A percentile compares a stretch with the other conserved stretches of the same genome.
These are phyloP conservation scores for Oryza longistaminata DNA, from an alignment of 176 grass and related monocot species.

Conservation along the genomic window DNA sequence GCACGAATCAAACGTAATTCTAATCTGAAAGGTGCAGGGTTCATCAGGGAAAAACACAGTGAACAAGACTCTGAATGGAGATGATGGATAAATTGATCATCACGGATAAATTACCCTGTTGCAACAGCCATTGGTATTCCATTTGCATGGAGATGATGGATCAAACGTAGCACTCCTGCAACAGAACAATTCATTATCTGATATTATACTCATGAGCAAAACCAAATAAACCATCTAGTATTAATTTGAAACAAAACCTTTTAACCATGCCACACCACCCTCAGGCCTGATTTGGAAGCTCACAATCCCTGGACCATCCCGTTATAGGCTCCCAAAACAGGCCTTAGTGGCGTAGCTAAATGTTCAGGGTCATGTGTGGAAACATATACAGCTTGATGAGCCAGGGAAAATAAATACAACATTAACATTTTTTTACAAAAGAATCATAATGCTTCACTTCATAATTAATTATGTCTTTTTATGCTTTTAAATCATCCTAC, in stretches of 20 bases:
- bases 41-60: background rate
- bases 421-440: background rate
- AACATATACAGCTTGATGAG: background rate
- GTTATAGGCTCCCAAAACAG: too few relatives aligned
- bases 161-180: conserved; percentile 67
- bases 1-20: background rate
- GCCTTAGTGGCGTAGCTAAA: too few relatives aligned
- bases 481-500: background rate
- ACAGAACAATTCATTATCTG: background rate
- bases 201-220: background rate
- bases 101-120: conserved; percentile 58
- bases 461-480: background rate
- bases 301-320: too few relatives aligned
- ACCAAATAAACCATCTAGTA: background rate
- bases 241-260: too few relatives aligned
- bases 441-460: background rate
- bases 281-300: too few relatives aligned
- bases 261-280: too few relatives aligned
- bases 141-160: conserved; percentile 76
- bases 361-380: background rate
- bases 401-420: background rate
- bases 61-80: background rate
- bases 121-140: conserved; percentile 79
- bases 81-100: background rate
- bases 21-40: background rate